Evolutionary conservation across 768 basidiomycete genomes (phyloP).

Genomic region (Rhodotorula babjevae): DNA sequence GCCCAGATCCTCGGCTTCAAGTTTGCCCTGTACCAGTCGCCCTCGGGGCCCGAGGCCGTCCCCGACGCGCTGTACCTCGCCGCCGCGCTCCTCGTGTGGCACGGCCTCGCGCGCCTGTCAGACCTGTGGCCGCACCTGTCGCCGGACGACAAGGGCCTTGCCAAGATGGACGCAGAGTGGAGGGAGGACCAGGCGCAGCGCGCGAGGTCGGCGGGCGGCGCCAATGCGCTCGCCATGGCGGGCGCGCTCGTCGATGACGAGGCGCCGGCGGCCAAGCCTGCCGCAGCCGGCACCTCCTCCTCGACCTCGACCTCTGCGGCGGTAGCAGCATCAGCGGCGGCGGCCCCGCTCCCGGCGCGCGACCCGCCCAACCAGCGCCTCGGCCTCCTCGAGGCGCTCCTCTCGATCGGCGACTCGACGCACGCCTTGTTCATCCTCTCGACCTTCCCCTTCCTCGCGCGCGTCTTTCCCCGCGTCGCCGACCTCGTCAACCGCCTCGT

Average conservation of each 20-base stretch:
- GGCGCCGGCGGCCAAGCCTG: constrained; percentile 33
- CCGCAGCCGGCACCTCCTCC: not conserved
- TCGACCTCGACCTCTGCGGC: not conserved
- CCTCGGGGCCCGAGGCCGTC: constrained; percentile 55
- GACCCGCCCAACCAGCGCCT: constrained; percentile 68
- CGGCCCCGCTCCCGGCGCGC: constrained; percentile 39
- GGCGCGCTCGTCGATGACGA: constrained; percentile 61
- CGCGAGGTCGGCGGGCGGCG: constrained; percentile 52
- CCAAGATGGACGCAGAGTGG: constrained; percentile 62
- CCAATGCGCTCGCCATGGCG: constrained; percentile 74
- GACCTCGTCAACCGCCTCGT: constrained; percentile 77
- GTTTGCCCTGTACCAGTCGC: constrained; percentile 71
- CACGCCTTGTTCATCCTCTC: constrained; percentile 73
- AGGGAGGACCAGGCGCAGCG: constrained; percentile 60
- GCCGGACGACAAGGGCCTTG: constrained; percentile 70
- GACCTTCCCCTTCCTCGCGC: constrained; percentile 77
- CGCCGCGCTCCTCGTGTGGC: constrained; percentile 80
- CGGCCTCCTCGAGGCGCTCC: constrained; percentile 69
- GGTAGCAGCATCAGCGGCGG: constrained; percentile 11
- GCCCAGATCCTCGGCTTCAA: constrained; percentile 98
- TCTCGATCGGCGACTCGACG: constrained; percentile 76
- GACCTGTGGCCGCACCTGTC: constrained; percentile 86
- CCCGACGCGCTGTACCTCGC: constrained; percentile 73
- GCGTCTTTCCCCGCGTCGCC: constrained; percentile 73
- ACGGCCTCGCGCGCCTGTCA: constrained; percentile 77